A percentile compares a stretch with the other conserved stretches of the same genome.
Evolutionary conservation across 305 asterid genomes (phyloP).

Genomic region (Solanum hybrid): DNA sequence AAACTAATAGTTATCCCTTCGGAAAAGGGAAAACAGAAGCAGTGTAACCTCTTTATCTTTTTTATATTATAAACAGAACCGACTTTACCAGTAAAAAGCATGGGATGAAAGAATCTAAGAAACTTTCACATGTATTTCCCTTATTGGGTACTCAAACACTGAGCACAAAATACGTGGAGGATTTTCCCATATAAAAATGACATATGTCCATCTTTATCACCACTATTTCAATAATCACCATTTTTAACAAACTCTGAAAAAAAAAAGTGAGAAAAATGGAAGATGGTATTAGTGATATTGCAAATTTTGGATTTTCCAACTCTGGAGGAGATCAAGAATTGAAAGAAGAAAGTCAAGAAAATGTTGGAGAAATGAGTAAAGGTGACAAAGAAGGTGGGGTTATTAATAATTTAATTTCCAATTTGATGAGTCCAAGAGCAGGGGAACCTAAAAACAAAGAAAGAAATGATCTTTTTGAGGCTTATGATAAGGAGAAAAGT

Average conservation of each 20-base stretch:
- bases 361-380: background rate
- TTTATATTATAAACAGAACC: background rate
- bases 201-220: background rate
- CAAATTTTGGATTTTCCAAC: background rate
- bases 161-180: conserved; percentile 11
- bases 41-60: background rate
- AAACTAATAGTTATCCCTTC: background rate
- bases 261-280: conserved; percentile 5
- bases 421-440: conserved; percentile 13
- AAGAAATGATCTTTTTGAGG: background rate
- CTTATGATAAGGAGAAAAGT: background rate
- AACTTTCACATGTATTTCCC: background rate
- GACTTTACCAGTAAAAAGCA: background rate
- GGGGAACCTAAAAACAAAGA: background rate
- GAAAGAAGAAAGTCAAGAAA: background rate
- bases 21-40: background rate
- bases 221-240: background rate
- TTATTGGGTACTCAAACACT: conserved; percentile 5
- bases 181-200: background rate
- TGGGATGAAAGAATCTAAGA: background rate
- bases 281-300: conserved; percentile 13
- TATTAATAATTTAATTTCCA: conserved; percentile 19
- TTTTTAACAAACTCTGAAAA: background rate
- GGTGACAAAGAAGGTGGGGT: conserved; percentile 8
- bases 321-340: background rate